These are phyloP conservation scores for Puccinia brachypodii DNA, from an alignment of 1,284 basidiomycete species.

Conservation along the genomic window DNA sequence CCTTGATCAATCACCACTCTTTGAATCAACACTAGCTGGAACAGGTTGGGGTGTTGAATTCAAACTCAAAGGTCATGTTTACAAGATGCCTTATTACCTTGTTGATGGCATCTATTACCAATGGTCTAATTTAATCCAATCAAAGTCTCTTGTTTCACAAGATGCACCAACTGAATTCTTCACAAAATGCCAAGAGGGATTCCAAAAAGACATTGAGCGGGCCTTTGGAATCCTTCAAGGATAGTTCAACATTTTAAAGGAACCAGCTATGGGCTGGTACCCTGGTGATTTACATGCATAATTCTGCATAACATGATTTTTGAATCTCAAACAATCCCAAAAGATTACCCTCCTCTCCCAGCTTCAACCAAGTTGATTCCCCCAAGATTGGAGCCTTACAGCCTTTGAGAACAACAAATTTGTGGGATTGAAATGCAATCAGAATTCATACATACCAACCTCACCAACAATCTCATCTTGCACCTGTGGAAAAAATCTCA, in stretches of 20 bases:
- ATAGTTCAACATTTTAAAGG: background rate
- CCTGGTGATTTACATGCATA: background rate
- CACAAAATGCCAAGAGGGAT: background rate
- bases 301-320: background rate
- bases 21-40: too few species aligned
- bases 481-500: background rate
- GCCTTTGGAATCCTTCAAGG: background rate
- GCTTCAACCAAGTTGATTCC: background rate
- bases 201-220: background rate
- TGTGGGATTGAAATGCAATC: background rate
- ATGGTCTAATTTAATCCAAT: slow-evolving; percentile 10
- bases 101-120: slow-evolving; percentile 3
- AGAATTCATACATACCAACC: background rate
- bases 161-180: background rate
- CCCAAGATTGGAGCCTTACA: background rate
- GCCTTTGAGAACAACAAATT: background rate
- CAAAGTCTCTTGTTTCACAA: background rate
- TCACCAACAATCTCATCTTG: background rate
- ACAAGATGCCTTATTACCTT: too few species aligned
- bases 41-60: too few species aligned
- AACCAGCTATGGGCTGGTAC: background rate
- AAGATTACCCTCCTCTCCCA: background rate
- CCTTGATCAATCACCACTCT: background rate
- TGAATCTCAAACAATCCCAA: too few species aligned
- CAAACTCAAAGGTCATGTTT: too few species aligned